Base-by-base conservation (phyloP, 2,329 filamentous ascomycete species). In the Claviceps lovelessii region DNA sequence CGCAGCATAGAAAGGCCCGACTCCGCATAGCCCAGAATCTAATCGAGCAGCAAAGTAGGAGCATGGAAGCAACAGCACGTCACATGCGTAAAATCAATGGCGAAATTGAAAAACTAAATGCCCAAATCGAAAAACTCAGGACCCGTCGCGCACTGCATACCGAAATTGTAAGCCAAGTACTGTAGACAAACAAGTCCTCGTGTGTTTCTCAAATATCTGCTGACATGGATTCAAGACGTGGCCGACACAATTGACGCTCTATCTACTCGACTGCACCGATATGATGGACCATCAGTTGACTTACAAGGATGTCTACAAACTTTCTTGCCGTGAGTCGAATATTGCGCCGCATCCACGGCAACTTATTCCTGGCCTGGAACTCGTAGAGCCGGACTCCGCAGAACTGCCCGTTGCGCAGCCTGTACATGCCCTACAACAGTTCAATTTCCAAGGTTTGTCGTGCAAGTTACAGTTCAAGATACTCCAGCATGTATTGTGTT, bases 401-500 rank as follows among this genome's bases (percentile, higher is more conserved):
- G 9, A 7, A 10, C 39, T 17, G n/a, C 23, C 35, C 4, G 42
- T 15, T 29, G 49, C 41, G 10, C 39, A 39, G 42, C 42, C 49
- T 19, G 28, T 47, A 17, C 5, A 17, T 29, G 51, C 23, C n/a
- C n/a, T 37, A 19, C 45, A n/a, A 23, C 19, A 9, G 5, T 50
- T 55, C 17, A 29, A 23, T 7, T 54, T 57, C 5, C 35, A 55
- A 6, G 13, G 13, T 13, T 31, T 51, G 10, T 39, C 55, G 15
- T 51, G 11, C 17, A 11, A 46, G 4, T 17, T 72, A 0, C 67
- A 72, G 51, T 58, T 62, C 3, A 57, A 57, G 2, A 73, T 77
- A 10, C 65, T 77, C 13, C 59, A 57, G 6, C n/a, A 63, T 0
- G n/a, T 64, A 2, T 62, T 76, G 0, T 62, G 70, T n/a, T 72